Evolutionary conservation across 176 grass and related monocot genomes (phyloP), one percentile per base, ranked within the genome.

Genomic region (Aegilops speltoides): DNA sequence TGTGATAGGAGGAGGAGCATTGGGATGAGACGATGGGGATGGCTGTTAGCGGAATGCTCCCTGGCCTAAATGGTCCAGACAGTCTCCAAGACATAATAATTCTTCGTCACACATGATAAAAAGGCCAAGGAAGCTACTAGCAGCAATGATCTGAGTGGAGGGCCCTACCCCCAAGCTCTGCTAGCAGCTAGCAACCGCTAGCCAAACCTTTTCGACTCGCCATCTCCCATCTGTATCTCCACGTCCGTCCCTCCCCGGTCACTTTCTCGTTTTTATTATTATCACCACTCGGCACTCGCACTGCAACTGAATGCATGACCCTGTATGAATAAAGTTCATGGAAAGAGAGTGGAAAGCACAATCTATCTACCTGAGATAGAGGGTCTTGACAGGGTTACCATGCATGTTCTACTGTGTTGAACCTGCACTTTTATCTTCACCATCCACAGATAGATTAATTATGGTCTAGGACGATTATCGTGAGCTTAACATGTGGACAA

Each of bases 21-120:
- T 71, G 3, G 3, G 33, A 73, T 73, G 70, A 10, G 73, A 52
- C 16, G 81, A 73, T 13, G 3, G 17, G 31, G 24, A 46, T 54
- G 66, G 54, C 36, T 28, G 54, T 57, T 57, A 20, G 79, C 17
- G 45, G 73, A 85, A 79, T 91, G 94, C 61, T 87, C 73, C 84
- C 50, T 80, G 82, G 68, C 91, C 84, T 84, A 93, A 83, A 78
- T 88, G 85, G 85, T 80, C 82, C 90, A 79, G 17, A 16, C 14
- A 2, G 17, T n/a, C 66, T 17, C 3, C 74, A n/a, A n/a, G n/a
- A n/a, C n/a, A n/a, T n/a, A n/a, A n/a, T n/a, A n/a, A n/a, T n/a
- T 63, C 64, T 91, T 88, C 85, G 78, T 23, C 79, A 38, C 50
- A 90, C 80, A 89, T 88, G 87, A 82, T 84, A 84, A 82, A 89